Conservation (phyloP, 176 grass and related monocot genomes). For the Carex cristatella region DNA sequence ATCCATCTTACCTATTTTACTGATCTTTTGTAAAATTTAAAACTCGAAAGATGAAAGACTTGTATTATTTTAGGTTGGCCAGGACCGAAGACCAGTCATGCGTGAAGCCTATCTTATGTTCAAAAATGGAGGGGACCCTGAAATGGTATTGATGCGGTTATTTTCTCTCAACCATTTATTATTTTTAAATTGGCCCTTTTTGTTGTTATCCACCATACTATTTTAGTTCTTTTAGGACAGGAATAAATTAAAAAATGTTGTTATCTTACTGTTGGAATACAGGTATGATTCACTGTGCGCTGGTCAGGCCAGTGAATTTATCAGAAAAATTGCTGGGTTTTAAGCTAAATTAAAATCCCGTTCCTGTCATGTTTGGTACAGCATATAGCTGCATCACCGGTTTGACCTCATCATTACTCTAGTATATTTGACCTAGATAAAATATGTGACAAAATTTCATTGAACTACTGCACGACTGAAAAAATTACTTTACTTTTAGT, state of each 20-base stretch:
- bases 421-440: neutral
- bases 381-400: neutral
- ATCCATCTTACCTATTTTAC: neutral
- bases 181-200: neutral
- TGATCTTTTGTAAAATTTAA: neutral
- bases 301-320: neutral
- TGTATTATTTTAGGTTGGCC: slow-evolving; percentile 49
- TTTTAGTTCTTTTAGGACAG: slow-evolving; percentile 13
- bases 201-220: neutral
- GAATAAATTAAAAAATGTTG: neutral
- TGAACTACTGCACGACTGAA: neutral
- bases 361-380: neutral
- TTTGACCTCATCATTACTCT: neutral
- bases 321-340: neutral
- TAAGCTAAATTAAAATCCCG: neutral
- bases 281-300: neutral
- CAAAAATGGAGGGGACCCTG: slow-evolving; percentile 65
- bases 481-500: neutral
- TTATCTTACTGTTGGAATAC: neutral
- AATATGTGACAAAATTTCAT: neutral
- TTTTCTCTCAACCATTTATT: neutral
- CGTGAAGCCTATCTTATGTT: slow-evolving; percentile 53
- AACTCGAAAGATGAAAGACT: neutral
- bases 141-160: slow-evolving; percentile 45
- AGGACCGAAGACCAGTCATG: slow-evolving; percentile 74